Percentiles rank a stretch among this genome's conserved stretches.
phyloP scores from a whole-genome alignment of 768 basidiomycete genomes.

The button mushroom (Agaricus bisporus) region DNA sequence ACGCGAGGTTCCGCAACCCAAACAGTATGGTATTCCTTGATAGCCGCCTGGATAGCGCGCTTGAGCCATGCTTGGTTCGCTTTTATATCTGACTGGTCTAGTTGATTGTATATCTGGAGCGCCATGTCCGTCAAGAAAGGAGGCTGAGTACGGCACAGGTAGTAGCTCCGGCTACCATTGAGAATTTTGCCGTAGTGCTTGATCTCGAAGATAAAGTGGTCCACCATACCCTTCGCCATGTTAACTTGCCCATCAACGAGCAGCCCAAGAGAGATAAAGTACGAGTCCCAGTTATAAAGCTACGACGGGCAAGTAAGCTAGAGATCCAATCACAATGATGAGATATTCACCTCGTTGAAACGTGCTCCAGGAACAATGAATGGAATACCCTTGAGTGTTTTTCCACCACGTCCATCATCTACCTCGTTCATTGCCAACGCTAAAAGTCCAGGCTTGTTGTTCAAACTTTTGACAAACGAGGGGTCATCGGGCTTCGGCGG shows the following conservation, averaged over 20 bases:
- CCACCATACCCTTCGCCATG: conserved; percentile 97
- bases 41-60: conserved; percentile 92
- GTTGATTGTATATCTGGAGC: conserved; percentile 93
- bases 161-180: conserved; percentile 93
- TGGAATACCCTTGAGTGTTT: conserved; percentile 86
- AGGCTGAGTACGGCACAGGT: conserved; percentile 93
- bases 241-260: conserved; percentile 91
- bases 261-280: conserved; percentile 90
- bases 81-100: conserved; percentile 77
- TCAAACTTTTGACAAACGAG: conserved; percentile 84
- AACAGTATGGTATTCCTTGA: conserved; percentile 98
- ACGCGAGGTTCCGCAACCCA: conserved; percentile 96
- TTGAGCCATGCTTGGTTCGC: conserved; percentile 90
- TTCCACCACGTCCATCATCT: conserved; percentile 71
- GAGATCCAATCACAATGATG: neutral
- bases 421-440: conserved; percentile 95
- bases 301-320: conserved; percentile 22
- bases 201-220: conserved; percentile 99
- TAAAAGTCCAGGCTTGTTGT: conserved; percentile 89
- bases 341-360: conserved; percentile 74
- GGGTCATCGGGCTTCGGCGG: conserved; percentile 86
- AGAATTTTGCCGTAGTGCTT: conserved; percentile 95
- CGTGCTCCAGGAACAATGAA: conserved; percentile 96
- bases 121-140: conserved; percentile 99
- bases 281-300: conserved; percentile 95